phyloP scores from a whole-genome alignment of 2,329 filamentous ascomycete species.

The Fusarium devonianum region DNA sequence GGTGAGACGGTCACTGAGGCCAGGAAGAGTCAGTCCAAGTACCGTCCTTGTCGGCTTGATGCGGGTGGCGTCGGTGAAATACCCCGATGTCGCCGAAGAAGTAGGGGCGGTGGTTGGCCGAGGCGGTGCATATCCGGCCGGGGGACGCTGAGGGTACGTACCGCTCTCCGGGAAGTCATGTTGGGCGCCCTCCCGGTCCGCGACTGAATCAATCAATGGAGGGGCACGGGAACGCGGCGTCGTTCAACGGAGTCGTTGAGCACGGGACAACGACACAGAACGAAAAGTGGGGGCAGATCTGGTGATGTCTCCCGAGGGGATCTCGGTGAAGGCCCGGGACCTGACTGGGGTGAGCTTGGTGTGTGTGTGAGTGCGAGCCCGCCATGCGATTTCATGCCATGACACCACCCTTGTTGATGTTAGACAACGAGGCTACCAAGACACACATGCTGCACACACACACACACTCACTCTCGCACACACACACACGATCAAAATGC shows the following conservation, averaged over 20 bases:
- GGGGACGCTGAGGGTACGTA: background rate
- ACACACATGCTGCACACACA: too few species aligned
- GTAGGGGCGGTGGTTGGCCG: constrained; percentile 13
- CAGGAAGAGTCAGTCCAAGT: constrained; percentile 1
- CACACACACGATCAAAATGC: constrained; percentile 8
- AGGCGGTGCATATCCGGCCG: background rate
- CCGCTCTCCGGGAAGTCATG: background rate
- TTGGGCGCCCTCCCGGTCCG: constrained; percentile 16
- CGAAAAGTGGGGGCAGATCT: constrained; percentile 24
- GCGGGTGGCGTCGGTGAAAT: constrained; percentile 32
- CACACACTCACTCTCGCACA: too few species aligned
- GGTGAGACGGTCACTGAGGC: constrained; percentile 9
- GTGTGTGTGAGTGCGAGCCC: background rate
- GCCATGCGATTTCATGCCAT: background rate
- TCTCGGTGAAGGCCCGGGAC: constrained; percentile 36
- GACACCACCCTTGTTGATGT: constrained; percentile 10
- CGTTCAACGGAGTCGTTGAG: constrained; percentile 15
- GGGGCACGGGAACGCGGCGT: constrained; percentile 10
- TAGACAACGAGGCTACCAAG: constrained; percentile 1
- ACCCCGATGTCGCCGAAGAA: constrained; percentile 12
- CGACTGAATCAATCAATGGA: background rate
- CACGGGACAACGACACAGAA: constrained; percentile 18
- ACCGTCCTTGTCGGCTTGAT: constrained; percentile 21
- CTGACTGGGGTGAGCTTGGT: constrained; percentile 10
- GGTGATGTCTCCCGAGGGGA: constrained; percentile 33